Conservation (phyloP, 2,329 filamentous ascomycete species). For the Clonostachys rosea region DNA sequence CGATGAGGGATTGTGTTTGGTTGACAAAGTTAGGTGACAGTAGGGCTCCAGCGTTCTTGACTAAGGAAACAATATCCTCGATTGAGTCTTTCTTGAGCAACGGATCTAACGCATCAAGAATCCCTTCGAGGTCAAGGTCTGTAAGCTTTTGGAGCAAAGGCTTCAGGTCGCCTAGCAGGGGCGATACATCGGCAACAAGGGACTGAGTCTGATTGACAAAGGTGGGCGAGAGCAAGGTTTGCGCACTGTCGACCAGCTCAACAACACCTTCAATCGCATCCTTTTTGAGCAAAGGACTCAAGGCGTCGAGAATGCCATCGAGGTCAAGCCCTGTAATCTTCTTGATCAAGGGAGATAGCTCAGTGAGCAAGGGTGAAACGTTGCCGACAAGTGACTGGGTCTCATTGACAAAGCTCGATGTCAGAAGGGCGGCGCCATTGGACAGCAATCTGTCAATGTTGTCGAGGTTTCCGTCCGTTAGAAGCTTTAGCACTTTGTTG, state of each 20-base stretch:
- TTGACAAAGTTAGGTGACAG: slow-evolving; percentile 12
- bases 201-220: slow-evolving; percentile 15
- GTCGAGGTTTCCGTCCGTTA: slow-evolving; percentile 21
- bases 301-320: slow-evolving; percentile 17
- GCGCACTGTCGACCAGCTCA: slow-evolving; percentile 19
- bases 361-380: slow-evolving; percentile 21
- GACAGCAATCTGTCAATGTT: slow-evolving; percentile 24
- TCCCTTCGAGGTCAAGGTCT: slow-evolving; percentile 22
- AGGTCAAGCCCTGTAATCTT: slow-evolving; percentile 20
- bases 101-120: slow-evolving; percentile 12
- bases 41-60: slow-evolving; percentile 16
- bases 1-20: slow-evolving; percentile 12
- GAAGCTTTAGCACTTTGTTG: slow-evolving; percentile 17
- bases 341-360: slow-evolving; percentile 13
- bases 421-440: slow-evolving; percentile 29
- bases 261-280: slow-evolving; percentile 18
- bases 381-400: slow-evolving; percentile 25
- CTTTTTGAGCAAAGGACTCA: slow-evolving; percentile 17
- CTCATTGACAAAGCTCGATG: slow-evolving; percentile 20
- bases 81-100: slow-evolving; percentile 17
- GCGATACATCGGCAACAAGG: slow-evolving; percentile 9
- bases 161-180: slow-evolving; percentile 8
- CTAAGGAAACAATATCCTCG: slow-evolving; percentile 14
- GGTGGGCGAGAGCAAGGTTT: slow-evolving; percentile 18
- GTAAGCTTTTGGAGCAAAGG: slow-evolving; percentile 16